Evolutionary conservation across 306 rosid species (phyloP), one percentile per base, ranked within the genome.

Genomic region (Malus asiatica): DNA sequence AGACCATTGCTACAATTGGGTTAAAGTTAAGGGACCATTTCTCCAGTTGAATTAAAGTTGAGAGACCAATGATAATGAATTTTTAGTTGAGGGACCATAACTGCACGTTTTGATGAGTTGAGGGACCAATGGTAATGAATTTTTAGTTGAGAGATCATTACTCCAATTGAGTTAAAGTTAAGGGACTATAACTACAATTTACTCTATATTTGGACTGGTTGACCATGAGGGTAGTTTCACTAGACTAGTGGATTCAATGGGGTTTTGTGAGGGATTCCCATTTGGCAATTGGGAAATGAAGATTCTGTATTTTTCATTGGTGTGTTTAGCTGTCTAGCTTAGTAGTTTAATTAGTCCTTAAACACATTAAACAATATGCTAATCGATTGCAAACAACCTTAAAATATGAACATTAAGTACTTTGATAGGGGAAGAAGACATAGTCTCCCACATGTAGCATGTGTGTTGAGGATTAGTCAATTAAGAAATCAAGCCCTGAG

Each of bases 361-460:
- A 1, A 70, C 25, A 45, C 30, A 71, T 38, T 70, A 80, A 69
- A 62, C 42, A 68, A 45, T 68, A 20, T 64, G 66, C 71, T 60
- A 80, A 63, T 66, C 72, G 75, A 78, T 70, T 79, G 74, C 77
- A 77, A 65, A 65, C 77, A 71, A 73, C 73, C 66, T 84, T 75
- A 85, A 76, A 79, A 77, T 81, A 59, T 80, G 93, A 83, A 86
- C 75, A 83, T 27, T 20, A 53, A 69, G 76, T 48, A 73, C 76
- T 68, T 73, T 78, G 86, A 53, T 64, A 66, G 58, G 88, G 78
- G 86, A 48, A 76, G 70, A 70, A 27, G 64, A 79, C 90, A 87
- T 87, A 29, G 82, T 80, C 88, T 85, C 85, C 95, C 85, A 88
- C 89, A 84, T 71, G 89, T 70, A 68, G 87, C 92, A 88, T 89